Conservation (phyloP, 805 yeast genomes). For the baker's yeast (Saccharomyces cerevisiae) region DNA sequence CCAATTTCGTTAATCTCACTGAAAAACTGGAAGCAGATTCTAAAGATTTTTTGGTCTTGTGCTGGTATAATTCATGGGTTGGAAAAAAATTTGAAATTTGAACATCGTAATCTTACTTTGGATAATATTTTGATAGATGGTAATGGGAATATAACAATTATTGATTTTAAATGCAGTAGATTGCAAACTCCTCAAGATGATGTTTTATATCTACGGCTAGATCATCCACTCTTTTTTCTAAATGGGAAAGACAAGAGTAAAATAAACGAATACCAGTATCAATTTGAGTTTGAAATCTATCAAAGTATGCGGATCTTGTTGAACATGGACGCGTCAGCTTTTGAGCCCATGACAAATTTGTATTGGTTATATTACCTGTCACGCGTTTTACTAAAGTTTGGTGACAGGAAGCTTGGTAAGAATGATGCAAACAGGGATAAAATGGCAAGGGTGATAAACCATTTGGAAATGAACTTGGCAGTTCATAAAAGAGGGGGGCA, state of each 20-base stretch:
- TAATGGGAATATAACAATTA: conserved; percentile 40
- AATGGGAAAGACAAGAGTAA: conserved; percentile 46
- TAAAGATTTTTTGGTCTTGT: conserved; percentile 46
- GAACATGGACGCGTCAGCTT: conserved; percentile 14
- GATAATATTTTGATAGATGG: conserved; percentile 48
- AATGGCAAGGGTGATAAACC: conserved; percentile 11
- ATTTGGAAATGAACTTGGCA: conserved; percentile 4
- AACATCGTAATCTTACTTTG: conserved; percentile 65
- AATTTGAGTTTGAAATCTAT: conserved; percentile 49
- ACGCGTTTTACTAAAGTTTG: conserved; percentile 37
- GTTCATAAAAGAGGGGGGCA: background rate
- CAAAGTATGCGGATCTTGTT: conserved; percentile 14
- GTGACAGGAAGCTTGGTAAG: conserved; percentile 7
- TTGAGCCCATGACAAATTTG: conserved; percentile 44
- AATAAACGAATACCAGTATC: conserved; percentile 27
- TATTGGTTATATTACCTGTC: conserved; percentile 57
- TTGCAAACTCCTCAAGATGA: conserved; percentile 9
- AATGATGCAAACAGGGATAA: conserved; percentile 17
- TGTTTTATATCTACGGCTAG: conserved; percentile 45
- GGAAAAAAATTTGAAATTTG: conserved; percentile 49
- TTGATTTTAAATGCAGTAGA: conserved; percentile 53
- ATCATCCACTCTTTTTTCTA: conserved; percentile 52
- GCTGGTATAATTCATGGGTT: conserved; percentile 42
- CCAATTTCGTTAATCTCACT: conserved; percentile 12
- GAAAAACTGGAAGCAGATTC: conserved; percentile 20